phyloP scores from a whole-genome alignment of 805 yeast genomes.

The Yarrowia osloensis region DNA sequence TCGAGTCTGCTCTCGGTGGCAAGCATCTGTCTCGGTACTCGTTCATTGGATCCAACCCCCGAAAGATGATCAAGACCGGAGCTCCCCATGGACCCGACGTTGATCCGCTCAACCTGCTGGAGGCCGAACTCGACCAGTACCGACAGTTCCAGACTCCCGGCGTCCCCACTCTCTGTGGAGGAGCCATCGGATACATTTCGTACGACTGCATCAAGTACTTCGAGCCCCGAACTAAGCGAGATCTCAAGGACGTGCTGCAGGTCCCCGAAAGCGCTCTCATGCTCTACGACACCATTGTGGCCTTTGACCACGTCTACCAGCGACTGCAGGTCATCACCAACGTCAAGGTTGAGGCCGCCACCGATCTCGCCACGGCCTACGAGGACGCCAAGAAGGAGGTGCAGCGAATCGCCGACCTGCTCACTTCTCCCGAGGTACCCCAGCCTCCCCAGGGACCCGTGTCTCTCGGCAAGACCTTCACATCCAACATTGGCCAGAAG shows the following conservation, averaged over 20 bases:
- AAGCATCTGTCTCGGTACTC: slow-evolving; percentile 89
- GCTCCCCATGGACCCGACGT: slow-evolving; percentile 61
- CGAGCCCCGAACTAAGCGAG: slow-evolving; percentile 84
- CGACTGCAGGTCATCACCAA: slow-evolving; percentile 89
- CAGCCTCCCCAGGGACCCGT: slow-evolving; percentile 77
- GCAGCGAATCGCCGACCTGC: slow-evolving; percentile 53
- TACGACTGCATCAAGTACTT: slow-evolving; percentile 96
- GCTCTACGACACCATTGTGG: slow-evolving; percentile 87
- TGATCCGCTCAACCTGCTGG: slow-evolving; percentile 79
- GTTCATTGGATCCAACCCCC: slow-evolving; percentile 84
- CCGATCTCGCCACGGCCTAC: slow-evolving; percentile 53
- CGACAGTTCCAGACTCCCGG: slow-evolving; percentile 57
- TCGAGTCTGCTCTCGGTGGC: slow-evolving; percentile 88
- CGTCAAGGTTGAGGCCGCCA: slow-evolving; percentile 49
- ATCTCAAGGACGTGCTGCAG: slow-evolving; percentile 72
- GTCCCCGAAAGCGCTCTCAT: slow-evolving; percentile 91
- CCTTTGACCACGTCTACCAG: slow-evolving; percentile 92
- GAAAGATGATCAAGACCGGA: slow-evolving; percentile 81
- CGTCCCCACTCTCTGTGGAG: slow-evolving; percentile 84
- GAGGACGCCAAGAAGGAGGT: slow-evolving; percentile 57
- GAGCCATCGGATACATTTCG: slow-evolving; percentile 94
- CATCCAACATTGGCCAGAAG: slow-evolving; percentile 88
- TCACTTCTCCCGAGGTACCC: slow-evolving; percentile 41
- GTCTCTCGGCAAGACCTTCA: slow-evolving; percentile 53
- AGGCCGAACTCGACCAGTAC: slow-evolving; percentile 65